Percentiles rank a stretch among this genome's conserved stretches.
These are phyloP conservation scores for Fraxinus ornus DNA, from an alignment of 305 asterid genomes.

Conservation along the genomic window DNA sequence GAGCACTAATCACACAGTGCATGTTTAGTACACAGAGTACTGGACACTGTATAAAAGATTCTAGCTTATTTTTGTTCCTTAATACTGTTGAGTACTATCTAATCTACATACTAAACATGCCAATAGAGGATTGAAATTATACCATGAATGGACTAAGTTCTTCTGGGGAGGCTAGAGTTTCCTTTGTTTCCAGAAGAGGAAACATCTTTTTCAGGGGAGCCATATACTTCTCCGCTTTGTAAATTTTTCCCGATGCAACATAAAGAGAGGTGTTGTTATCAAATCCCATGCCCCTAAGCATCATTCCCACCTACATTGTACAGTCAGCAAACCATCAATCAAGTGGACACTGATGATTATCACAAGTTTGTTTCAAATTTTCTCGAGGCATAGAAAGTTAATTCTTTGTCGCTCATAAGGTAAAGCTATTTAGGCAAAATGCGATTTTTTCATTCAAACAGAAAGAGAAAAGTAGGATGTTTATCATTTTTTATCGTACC, in stretches of 20 bases:
- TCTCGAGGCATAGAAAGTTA: not conserved
- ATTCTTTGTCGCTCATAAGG: not conserved
- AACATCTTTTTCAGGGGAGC: slow-evolving; percentile 94
- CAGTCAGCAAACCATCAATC: slow-evolving; percentile 15
- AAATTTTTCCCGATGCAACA: slow-evolving; percentile 93
- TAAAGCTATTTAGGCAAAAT: not conserved
- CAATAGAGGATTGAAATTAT: slow-evolving; percentile 14
- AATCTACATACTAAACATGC: not conserved
- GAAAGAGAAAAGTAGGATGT: not conserved
- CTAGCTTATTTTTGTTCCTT: not conserved
- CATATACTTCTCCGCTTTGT: slow-evolving; percentile 83
- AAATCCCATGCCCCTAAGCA: slow-evolving; percentile 98
- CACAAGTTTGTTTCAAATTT: not conserved
- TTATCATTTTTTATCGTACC: slow-evolving; percentile 40
- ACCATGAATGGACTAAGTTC: slow-evolving; percentile 88
- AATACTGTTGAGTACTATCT: not conserved
- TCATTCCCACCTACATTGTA: slow-evolving; percentile 82
- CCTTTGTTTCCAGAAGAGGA: slow-evolving; percentile 79
- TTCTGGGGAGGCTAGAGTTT: slow-evolving; percentile 64
- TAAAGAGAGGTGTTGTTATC: slow-evolving; percentile 77
- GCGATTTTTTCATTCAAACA: not conserved
- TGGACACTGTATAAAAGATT: not conserved
- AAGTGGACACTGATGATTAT: not conserved
- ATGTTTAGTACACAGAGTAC: not conserved
- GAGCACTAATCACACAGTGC: not conserved